Evolutionary conservation across 164 flowering plant genomes (phyloP).

Genomic region (Stephania japonica): DNA sequence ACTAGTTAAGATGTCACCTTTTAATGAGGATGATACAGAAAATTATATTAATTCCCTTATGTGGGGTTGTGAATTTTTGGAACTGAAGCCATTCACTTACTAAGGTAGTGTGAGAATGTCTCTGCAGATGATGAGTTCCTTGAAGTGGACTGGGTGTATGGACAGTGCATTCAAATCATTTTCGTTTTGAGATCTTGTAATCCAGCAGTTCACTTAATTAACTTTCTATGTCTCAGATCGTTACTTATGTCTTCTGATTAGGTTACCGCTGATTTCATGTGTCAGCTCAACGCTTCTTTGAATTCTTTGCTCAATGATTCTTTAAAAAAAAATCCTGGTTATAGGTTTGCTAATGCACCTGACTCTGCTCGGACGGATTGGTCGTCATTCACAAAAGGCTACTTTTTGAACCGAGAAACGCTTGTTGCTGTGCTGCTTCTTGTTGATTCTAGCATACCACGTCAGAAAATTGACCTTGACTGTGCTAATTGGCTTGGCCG

Average conservation of each 20-base stretch:
- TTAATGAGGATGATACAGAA: background rate
- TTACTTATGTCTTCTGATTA: background rate
- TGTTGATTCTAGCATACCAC: constrained; percentile 88
- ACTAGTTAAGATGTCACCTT: background rate
- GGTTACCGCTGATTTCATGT: background rate
- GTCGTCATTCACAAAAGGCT: constrained; percentile 91
- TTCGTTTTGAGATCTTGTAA: background rate
- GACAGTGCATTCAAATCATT: background rate
- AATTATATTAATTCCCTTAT: background rate
- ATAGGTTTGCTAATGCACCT: constrained; percentile 87
- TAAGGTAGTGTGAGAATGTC: background rate
- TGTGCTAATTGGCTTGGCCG: constrained; percentile 99
- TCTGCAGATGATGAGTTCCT: background rate
- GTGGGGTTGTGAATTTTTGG: background rate
- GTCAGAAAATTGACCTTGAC: constrained; percentile 84
- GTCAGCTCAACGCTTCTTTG: background rate
- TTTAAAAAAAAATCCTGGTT: background rate
- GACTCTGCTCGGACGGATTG: constrained; percentile 82
- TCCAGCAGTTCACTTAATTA: background rate
- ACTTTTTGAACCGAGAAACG: constrained; percentile 73
- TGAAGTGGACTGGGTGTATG: background rate
- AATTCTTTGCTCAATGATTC: background rate
- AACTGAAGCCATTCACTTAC: background rate
- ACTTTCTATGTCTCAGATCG: background rate
- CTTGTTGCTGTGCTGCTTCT: constrained; percentile 78